Evolutionary conservation across 495 filamentous ascomycete species (phyloP), one percentile per base, ranked within the genome.

Genomic region (Podospora fimiseda): DNA sequence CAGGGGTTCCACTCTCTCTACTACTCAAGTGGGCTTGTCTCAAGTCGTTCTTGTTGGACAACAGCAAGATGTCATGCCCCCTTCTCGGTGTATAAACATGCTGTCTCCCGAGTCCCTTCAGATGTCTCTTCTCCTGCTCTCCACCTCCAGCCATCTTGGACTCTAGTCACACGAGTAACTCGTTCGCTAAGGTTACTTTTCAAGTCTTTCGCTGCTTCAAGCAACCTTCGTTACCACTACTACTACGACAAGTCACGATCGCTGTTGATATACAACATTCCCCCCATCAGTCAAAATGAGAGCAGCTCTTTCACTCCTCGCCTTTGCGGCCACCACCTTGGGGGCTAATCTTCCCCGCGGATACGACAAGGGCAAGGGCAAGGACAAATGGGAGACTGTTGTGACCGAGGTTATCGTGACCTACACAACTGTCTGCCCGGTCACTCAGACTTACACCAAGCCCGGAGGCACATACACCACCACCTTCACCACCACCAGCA

Each of bases 141-240:
- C 48, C 40, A 21, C 52, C 18, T 37, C 53, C 51, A 57, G 48
- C 51, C 59, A 44, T 63, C 60, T 57, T 45, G 50, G 48, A 59
- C 51, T 53, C 53, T 53, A 57, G 56, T 50, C 57, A 54, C 67
- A 47, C 63, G 59, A 69, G 68, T 73, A 67, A 70, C 69, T 70
- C 71, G 53, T 73, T 76, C 72, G 70, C 63, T 73, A 70, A 72
- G 68, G 70, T 69, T 74, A 67, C 69, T 69, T 64, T 68, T 56
- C 43, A 53, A 50, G 45, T 41, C 57, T n/a, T 24, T 42, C 46
- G 46, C 4, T 41, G 22, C 33, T 20, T 42, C 50, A 30, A 36
- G 16, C 51, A 39, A 53, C 64, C 27, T 51, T 69, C 62, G 54
- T 48, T 68, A 50, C 45, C n/a, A n/a, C n/a, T n/a, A n/a, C n/a